Evolutionary conservation across 176 grass and related monocot genomes (phyloP), one percentile per base, ranked within the genome.

Genomic region (Carex kokanica): DNA sequence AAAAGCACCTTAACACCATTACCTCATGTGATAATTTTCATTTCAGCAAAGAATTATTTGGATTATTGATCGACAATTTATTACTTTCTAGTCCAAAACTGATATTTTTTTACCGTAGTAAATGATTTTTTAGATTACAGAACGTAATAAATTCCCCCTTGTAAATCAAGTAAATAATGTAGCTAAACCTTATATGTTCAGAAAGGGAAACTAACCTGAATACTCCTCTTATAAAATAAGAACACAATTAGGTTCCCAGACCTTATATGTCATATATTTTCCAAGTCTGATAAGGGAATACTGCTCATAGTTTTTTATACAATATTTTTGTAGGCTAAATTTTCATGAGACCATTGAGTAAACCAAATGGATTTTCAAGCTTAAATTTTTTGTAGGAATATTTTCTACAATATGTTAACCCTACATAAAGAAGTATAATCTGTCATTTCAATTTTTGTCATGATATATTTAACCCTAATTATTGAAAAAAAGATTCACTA

Each of bases 401-500:
- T 41, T 41, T 41, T 43, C 34, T 70, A 51, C 43, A 74, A 41
- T 47, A 74, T 74, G 41, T 51, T 74, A n/a, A 74, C 10, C 70
- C 20, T 24, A 74, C 18, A 18, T 34, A 32, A 32, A 2, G 31
- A 70, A 49, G 43, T 25, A 25, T 11, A 49, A 34, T 66, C 11
- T 36, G 29, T 2, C 58, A 34, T 10, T 34, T 66, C 0, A 5
- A 66, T 16, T 31, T 74, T 32, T 47, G 21, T 52, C 12, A 23
- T 24, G 3, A 21, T 52, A 49, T 17, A 59, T 29, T 6, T 58
- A 59, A 34, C 17, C 18, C 6, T 79, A 57, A 36, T 18, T 13
- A 3, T 55, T 78, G 45, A 55, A 55, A 78, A 78, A 54, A 32
- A 43, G 62, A 80, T 71, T 41, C 56, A 87, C 85, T 86, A 32